Conservation (phyloP, 208 protist species). For the Novymonas esmeraldas region DNA sequence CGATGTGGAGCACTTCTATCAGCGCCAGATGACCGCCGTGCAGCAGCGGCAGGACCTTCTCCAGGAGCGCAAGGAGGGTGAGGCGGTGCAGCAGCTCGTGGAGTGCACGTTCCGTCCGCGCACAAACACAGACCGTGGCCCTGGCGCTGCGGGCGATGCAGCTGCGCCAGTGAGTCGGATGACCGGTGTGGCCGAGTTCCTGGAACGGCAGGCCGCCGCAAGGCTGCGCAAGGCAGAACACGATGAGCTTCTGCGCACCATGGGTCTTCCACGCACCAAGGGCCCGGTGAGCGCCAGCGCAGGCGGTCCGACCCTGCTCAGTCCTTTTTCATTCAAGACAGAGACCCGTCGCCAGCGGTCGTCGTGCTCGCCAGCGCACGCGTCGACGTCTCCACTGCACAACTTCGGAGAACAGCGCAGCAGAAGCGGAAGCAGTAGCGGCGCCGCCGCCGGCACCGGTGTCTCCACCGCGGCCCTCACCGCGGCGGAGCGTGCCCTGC, state of each 20-base stretch:
- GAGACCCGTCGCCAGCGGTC: constrained; percentile 8
- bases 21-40: constrained; percentile 47
- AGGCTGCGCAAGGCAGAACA: constrained; percentile 49
- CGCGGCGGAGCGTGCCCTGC: constrained; percentile 21
- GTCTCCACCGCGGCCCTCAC: constrained; percentile 6
- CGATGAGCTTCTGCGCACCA: constrained; percentile 40
- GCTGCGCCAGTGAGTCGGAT: constrained; percentile 35
- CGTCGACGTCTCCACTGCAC: neutral
- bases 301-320: constrained; percentile 10
- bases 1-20: constrained; percentile 58
- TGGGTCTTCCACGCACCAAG: constrained; percentile 33
- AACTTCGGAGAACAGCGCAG: too few species aligned
- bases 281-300: neutral
- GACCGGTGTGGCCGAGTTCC: constrained; percentile 54
- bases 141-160: neutral
- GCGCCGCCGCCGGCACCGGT: neutral
- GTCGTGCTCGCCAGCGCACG: constrained; percentile 2
- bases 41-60: constrained; percentile 25
- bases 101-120: constrained; percentile 83
- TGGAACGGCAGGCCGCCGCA: constrained; percentile 63
- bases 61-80: constrained; percentile 25
- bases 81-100: constrained; percentile 56
- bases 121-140: constrained; percentile 40
- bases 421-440: too few species aligned
- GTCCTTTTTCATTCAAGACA: constrained; percentile 27